These are phyloP conservation scores for Picea mariana DNA, from an alignment of 83 land plant genomes.

Conservation along the genomic window DNA sequence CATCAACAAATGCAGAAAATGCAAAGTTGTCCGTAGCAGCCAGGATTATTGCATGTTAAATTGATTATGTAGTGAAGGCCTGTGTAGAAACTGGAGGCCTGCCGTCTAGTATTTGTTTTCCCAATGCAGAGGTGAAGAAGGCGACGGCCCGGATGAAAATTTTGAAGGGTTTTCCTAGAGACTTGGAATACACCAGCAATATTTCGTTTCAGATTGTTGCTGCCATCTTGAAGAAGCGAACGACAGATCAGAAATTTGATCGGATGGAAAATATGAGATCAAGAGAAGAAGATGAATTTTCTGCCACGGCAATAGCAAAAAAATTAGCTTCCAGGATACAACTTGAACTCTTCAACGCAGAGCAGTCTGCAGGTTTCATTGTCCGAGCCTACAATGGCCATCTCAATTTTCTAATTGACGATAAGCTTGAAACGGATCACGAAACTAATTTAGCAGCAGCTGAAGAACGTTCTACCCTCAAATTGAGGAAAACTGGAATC, in stretches of 20 bases:
- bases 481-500: no score
- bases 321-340: constrained; percentile 61
- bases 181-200: constrained; percentile 61
- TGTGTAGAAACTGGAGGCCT: constrained; percentile 32
- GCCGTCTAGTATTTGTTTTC: constrained; percentile 30
- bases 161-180: constrained; percentile 37
- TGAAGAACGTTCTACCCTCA: no score
- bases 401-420: constrained; percentile 44
- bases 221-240: constrained; percentile 22
- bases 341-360: constrained; percentile 18
- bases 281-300: constrained; percentile 17
- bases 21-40: no score
- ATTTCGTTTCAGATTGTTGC: constrained; percentile 68
- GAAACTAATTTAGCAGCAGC: no score
- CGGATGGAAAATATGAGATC: background rate
- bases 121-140: constrained; percentile 50
- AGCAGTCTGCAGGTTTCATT: constrained; percentile 19
- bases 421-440: no score
- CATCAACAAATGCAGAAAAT: no score
- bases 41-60: constrained; percentile 17
- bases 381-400: constrained; percentile 86
- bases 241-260: constrained; percentile 9
- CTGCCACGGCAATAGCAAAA: constrained; percentile 27
- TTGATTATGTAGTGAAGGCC: constrained; percentile 34
- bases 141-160: constrained; percentile 38